Conservation (phyloP, 768 basidiomycete genomes). For the Coprinopsis marcescibilis region DNA sequence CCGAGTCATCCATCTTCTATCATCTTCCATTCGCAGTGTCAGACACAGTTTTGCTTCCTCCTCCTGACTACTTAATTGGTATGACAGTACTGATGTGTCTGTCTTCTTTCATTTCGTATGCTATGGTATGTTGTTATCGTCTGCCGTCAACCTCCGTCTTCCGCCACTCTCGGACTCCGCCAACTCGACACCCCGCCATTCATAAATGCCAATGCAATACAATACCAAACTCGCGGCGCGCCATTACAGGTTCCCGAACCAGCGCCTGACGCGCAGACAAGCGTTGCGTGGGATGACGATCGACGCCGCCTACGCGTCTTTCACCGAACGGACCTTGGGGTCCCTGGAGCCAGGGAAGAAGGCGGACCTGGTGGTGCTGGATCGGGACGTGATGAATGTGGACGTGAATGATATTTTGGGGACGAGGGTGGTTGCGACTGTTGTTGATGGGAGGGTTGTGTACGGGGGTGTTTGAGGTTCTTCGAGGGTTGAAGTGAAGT, state of each 20-base stretch:
- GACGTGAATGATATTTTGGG: constrained; percentile 51
- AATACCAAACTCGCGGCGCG: neutral
- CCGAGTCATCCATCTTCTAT: no score
- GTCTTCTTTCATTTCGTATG: no score
- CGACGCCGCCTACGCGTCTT: constrained; percentile 83
- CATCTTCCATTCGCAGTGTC: no score
- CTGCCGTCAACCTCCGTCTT: no score
- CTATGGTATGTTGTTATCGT: no score
- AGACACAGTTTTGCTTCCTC: no score
- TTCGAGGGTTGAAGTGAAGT: no score
- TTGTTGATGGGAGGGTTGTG: constrained; percentile 62
- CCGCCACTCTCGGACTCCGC: no score
- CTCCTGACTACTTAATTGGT: no score
- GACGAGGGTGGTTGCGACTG: constrained; percentile 67
- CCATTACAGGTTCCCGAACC: constrained; percentile 57
- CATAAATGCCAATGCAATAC: no score
- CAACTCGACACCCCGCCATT: no score
- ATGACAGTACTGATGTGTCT: no score
- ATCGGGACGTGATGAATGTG: constrained; percentile 74
- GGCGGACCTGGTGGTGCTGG: constrained; percentile 81
- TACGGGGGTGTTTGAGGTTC: constrained; percentile 30
- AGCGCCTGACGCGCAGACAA: constrained; percentile 74
- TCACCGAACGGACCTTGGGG: constrained; percentile 66
- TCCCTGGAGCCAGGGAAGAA: constrained; percentile 74
- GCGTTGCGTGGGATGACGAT: constrained; percentile 89